A percentile compares a stretch with the other conserved stretches of the same genome.
These are phyloP conservation scores for Vitis cinerea DNA, from an alignment of 164 flowering plant species.

Conservation along the genomic window DNA sequence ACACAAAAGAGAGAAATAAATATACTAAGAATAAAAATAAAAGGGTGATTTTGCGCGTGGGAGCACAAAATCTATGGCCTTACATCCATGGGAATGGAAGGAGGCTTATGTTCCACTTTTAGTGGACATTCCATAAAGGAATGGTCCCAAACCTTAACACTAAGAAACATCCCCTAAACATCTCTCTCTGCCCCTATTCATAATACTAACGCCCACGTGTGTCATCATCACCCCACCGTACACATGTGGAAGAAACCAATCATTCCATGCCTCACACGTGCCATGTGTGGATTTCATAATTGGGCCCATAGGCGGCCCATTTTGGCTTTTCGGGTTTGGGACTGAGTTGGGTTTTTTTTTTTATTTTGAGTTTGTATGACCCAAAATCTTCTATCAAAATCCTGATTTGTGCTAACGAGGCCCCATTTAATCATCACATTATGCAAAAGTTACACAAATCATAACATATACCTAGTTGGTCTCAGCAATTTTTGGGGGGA, in stretches of 20 bases:
- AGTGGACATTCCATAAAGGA: constrained; percentile 28
- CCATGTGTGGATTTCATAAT: not conserved
- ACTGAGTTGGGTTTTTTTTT: too few relatives aligned
- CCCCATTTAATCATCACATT: not conserved
- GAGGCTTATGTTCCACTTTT: constrained; percentile 37
- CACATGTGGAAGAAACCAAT: constrained; percentile 29
- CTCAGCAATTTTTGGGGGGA: not conserved
- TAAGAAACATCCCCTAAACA: constrained; percentile 13
- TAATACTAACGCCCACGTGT: constrained; percentile 41
- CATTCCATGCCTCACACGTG: constrained; percentile 27
- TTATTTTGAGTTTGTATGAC: too few relatives aligned
- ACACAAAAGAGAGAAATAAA: not conserved
- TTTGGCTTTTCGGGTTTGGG: too few relatives aligned
- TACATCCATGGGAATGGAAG: constrained; percentile 22
- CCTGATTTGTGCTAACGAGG: not conserved
- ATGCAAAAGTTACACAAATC: not conserved
- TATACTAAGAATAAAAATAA: not conserved
- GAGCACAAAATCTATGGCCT: constrained; percentile 12
- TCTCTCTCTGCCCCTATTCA: constrained; percentile 6
- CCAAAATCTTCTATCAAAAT: not conserved
- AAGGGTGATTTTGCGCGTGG: not conserved
- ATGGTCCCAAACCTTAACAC: constrained; percentile 30
- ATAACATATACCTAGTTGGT: not conserved
- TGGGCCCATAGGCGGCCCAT: constrained; percentile 13
- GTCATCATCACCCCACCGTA: constrained; percentile 46